Percentiles rank a stretch among this genome's conserved stretches.
Evolutionary conservation across 1,284 basidiomycete species (phyloP).

Genomic region (Cryptococcus sp.): DNA sequence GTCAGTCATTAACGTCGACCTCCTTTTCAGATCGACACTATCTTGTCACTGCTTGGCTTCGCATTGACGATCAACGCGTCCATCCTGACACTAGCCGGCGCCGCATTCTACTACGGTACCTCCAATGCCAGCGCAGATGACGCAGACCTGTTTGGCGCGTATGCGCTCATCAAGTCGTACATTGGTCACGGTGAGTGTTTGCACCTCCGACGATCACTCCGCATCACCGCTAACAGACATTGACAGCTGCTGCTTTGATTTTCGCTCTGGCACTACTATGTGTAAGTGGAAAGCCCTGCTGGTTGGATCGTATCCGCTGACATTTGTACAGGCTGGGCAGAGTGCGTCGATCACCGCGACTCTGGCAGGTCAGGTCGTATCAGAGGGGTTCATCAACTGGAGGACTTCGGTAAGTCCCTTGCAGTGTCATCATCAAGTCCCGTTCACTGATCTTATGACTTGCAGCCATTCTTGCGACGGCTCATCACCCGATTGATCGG

Average conservation of each 20-base stretch:
- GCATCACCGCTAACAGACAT: not conserved
- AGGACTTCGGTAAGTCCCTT: slow-evolving; percentile 66
- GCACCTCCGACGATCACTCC: not conserved
- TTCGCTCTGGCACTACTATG: slow-evolving; percentile 84
- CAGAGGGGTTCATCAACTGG: slow-evolving; percentile 93
- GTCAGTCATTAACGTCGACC: not conserved
- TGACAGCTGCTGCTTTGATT: slow-evolving; percentile 68
- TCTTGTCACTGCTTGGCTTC: slow-evolving; percentile 66
- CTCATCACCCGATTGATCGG: slow-evolving; percentile 80
- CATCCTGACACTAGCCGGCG: slow-evolving; percentile 61
- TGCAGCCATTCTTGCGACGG: slow-evolving; percentile 74
- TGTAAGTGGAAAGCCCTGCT: slow-evolving; percentile 22
- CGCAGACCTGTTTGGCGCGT: slow-evolving; percentile 79
- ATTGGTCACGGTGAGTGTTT: slow-evolving; percentile 66
- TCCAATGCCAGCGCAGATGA: slow-evolving; percentile 50
- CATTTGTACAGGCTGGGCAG: slow-evolving; percentile 66
- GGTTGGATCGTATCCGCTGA: not conserved
- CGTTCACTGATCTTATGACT: not conserved
- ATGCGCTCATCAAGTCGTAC: slow-evolving; percentile 66
- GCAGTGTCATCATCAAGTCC: not conserved
- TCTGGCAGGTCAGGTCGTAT: slow-evolving; percentile 85
- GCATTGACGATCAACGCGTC: slow-evolving; percentile 85
- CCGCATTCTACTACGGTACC: slow-evolving; percentile 70
- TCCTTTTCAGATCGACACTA: slow-evolving; percentile 44
- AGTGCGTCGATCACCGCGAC: slow-evolving; percentile 92